Evolutionary conservation across 805 yeast species (phyloP).

Genomic region (Metschnikowia colocasiae): DNA sequence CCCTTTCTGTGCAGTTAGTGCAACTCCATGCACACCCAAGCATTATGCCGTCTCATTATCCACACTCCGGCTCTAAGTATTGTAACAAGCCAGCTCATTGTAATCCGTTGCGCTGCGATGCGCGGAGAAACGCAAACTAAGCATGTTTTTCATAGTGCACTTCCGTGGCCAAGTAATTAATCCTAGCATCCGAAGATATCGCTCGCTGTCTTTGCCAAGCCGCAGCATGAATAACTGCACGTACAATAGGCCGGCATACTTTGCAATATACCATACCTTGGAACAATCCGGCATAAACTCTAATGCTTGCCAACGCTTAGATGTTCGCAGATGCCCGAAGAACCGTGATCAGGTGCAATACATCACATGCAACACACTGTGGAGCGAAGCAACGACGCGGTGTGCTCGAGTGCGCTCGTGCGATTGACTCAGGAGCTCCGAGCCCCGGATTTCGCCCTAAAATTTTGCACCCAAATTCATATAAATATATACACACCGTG

Average conservation of each 20-base stretch:
- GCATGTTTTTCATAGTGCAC: background rate
- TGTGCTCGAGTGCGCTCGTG: background rate
- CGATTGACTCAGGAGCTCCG: conserved; percentile 12
- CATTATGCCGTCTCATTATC: background rate
- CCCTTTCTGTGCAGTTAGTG: background rate
- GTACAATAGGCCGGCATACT: background rate
- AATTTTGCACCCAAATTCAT: conserved; percentile 18
- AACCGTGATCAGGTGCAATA: background rate
- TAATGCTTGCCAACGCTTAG: background rate
- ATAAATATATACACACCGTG: conserved; percentile 1
- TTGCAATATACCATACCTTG: background rate
- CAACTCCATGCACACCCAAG: background rate
- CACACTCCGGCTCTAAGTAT: background rate
- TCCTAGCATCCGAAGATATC: background rate
- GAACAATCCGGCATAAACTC: background rate
- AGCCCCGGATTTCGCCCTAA: conserved; percentile 17
- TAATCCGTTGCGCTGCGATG: background rate
- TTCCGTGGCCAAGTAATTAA: background rate
- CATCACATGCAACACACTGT: background rate
- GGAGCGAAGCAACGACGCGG: conserved; percentile 1
- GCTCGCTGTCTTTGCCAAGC: too few relatives aligned
- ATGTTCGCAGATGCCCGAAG: background rate
- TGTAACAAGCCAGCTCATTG: background rate
- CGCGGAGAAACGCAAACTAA: background rate
- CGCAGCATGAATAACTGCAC: background rate